A percentile compares a stretch with the other conserved stretches of the same genome.
phyloP scores from a whole-genome alignment of 768 basidiomycete species.

The Epithele typhae region DNA sequence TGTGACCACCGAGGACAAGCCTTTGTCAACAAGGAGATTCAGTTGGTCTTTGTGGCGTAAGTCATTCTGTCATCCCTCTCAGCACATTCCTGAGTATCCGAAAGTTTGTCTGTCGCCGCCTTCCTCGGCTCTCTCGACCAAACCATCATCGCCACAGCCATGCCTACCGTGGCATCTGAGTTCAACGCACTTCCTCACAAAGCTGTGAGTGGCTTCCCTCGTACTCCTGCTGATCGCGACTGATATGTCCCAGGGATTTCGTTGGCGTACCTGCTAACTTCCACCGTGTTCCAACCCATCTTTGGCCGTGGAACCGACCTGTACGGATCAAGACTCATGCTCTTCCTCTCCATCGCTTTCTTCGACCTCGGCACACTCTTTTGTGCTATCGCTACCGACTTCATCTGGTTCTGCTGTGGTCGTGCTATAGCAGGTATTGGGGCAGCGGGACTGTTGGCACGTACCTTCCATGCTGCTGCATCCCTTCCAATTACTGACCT shows the following conservation, averaged over 20 bases:
- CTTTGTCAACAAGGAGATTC: background rate
- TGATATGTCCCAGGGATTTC: conserved; percentile 1
- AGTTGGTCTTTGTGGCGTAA: background rate
- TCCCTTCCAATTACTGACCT: too few species aligned
- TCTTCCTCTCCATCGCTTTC: conserved; percentile 1
- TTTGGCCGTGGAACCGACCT: conserved; percentile 5
- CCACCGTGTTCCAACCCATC: conserved; percentile 6
- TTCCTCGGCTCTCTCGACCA: conserved; percentile 6
- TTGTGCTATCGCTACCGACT: background rate
- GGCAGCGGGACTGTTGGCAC: conserved; percentile 1
- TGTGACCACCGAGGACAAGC: background rate
- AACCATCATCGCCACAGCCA: conserved; percentile 2
- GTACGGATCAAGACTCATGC: conserved; percentile 2
- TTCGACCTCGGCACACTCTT: conserved; percentile 5
- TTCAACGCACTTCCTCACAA: background rate
- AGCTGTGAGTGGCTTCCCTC: background rate
- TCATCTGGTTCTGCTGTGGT: conserved; percentile 4
- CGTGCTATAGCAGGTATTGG: conserved; percentile 3
- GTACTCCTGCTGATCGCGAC: background rate
- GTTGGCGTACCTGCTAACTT: conserved; percentile 1
- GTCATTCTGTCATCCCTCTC: background rate
- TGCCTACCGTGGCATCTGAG: conserved; percentile 3
- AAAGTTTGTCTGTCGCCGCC: conserved; percentile 33
- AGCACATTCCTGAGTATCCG: background rate
- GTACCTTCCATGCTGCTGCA: background rate